Conservation (phyloP, 495 filamentous ascomycete species). For the Massariosphaeria phaeospora region DNA sequence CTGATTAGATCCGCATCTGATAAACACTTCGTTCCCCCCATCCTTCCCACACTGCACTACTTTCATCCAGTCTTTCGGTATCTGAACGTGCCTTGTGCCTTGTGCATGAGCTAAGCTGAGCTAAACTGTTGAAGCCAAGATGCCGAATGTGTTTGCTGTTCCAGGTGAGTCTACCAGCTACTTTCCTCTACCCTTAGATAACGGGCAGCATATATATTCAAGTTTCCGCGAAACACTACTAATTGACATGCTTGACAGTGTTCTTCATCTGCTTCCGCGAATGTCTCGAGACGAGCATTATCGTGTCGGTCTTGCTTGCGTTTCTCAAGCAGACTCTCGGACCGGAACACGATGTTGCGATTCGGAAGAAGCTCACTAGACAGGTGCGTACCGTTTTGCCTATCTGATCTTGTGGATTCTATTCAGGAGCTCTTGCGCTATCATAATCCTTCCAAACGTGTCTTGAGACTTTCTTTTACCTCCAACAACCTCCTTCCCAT, state of each 20-base stretch:
- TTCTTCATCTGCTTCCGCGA: conserved; percentile 89
- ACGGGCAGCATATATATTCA: too few species aligned
- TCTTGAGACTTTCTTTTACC: too few species aligned
- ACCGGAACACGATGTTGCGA: conserved; percentile 49
- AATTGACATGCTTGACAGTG: conserved; percentile 40
- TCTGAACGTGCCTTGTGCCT: too few species aligned
- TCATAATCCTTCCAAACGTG: too few species aligned
- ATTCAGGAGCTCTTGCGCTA: too few species aligned
- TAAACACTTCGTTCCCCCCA: background rate
- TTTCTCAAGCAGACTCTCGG: conserved; percentile 76
- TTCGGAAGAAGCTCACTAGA: conserved; percentile 63
- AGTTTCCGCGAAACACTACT: background rate
- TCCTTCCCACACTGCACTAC: background rate
- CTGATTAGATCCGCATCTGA: conserved; percentile 21
- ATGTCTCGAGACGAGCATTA: conserved; percentile 71
- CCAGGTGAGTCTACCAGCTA: conserved; percentile 40
- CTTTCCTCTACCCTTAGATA: too few species aligned
- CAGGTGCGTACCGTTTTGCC: conserved; percentile 52
- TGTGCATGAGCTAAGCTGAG: too few species aligned
- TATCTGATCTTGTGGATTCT: too few species aligned
- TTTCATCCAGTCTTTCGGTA: too few species aligned
- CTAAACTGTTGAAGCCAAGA: conserved; percentile 38
- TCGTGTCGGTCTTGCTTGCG: conserved; percentile 75
- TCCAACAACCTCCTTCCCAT: too few species aligned
- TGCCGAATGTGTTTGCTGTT: conserved; percentile 58